Evolutionary conservation across 768 basidiomycete species (phyloP).

Genomic region (Xerocomus potaroensis): DNA sequence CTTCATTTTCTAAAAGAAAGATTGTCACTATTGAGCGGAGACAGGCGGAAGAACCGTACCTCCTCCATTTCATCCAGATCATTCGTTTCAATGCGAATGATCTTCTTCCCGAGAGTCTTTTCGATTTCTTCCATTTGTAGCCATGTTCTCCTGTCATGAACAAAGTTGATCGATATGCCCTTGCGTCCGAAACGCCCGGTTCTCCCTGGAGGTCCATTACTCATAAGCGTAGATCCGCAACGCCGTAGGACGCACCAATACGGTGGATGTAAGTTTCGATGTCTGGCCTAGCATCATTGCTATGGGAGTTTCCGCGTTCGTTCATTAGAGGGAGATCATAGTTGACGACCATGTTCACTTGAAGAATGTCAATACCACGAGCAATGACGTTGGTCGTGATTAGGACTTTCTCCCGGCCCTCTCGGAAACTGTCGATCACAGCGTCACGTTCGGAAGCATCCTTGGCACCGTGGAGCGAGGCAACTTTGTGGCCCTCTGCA

Average conservation of each 20-base stretch:
- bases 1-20: conserved; percentile 65
- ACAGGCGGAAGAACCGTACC: conserved; percentile 40
- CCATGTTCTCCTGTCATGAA: conserved; percentile 87
- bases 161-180: conserved; percentile 97
- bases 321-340: conserved; percentile 91
- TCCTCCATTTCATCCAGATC: conserved; percentile 94
- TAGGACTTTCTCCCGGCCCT: conserved; percentile 93
- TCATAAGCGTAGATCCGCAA: not conserved
- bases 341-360: conserved; percentile 99
- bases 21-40: not conserved
- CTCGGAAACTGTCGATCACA: conserved; percentile 92
- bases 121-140: conserved; percentile 88
- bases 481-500: conserved; percentile 92
- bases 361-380: conserved; percentile 95
- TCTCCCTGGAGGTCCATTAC: conserved; percentile 62
- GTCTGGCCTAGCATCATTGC: conserved; percentile 65
- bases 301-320: conserved; percentile 47
- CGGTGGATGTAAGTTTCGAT: conserved; percentile 98
- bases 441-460: conserved; percentile 85
- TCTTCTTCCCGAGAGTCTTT: conserved; percentile 68
- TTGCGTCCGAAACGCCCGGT: conserved; percentile 97
- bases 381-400: conserved; percentile 99
- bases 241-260: conserved; percentile 60
- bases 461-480: conserved; percentile 93
- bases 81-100: conserved; percentile 81